Percentiles rank a stretch among this genome's conserved stretches.
Conservation (phyloP, 2,329 filamentous ascomycete genomes). For the Drechslerella coelobrocha region DNA sequence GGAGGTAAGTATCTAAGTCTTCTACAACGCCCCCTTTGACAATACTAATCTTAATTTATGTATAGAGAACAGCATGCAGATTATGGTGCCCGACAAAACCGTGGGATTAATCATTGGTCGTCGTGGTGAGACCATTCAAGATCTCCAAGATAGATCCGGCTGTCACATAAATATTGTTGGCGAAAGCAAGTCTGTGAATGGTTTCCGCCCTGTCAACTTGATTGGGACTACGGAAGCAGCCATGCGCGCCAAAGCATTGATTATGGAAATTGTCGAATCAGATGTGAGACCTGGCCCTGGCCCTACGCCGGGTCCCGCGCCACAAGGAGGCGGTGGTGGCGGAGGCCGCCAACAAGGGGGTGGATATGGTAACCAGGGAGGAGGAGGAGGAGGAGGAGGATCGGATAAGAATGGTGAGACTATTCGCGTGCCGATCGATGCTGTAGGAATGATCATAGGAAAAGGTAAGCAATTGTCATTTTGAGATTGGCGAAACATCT, state of each 20-base stretch:
- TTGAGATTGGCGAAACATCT: conserved; percentile 19
- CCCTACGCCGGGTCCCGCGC: conserved; percentile 58
- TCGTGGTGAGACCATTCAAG: conserved; percentile 88
- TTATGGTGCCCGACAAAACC: conserved; percentile 92
- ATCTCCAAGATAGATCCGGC: conserved; percentile 88
- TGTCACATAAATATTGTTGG: conserved; percentile 95
- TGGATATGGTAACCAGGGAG: conserved; percentile 54
- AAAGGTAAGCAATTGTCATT: conserved; percentile 65
- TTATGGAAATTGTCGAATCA: conserved; percentile 92
- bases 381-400: conserved; percentile 59
- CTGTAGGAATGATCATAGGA: conserved; percentile 95
- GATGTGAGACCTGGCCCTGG: conserved; percentile 68
- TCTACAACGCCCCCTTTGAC: not conserved
- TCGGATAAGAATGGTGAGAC: conserved; percentile 79
- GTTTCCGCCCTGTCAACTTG: conserved; percentile 85
- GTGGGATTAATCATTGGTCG: conserved; percentile 94
- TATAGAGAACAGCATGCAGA: conserved; percentile 85
- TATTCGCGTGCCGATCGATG: conserved; percentile 85
- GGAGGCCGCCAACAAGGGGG: conserved; percentile 57
- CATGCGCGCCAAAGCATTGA: conserved; percentile 80
- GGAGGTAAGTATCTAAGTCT: conserved; percentile 53
- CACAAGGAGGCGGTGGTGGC: conserved; percentile 55
- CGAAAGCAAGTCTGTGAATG: conserved; percentile 90
- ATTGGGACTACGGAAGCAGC: conserved; percentile 80
- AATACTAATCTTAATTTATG: conserved; percentile 59